Evolutionary conservation across 495 filamentous ascomycete genomes (phyloP), one percentile per base, ranked within the genome.

Genomic region (Penicillium paxilli): DNA sequence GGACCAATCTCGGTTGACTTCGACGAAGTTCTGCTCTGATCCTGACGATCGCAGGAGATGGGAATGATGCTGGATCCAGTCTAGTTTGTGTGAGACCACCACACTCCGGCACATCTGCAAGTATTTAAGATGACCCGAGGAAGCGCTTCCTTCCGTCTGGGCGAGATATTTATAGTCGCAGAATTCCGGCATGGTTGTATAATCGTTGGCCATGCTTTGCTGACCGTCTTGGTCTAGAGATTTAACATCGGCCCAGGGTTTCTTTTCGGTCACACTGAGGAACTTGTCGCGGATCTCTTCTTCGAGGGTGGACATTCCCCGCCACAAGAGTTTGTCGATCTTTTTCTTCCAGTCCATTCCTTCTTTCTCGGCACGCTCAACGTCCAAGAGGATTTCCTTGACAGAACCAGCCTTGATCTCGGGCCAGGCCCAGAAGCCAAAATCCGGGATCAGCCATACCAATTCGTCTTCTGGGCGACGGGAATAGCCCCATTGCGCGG

Each of bases 401-500:
- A 78, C 72, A 4, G 77, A 76, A 19, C 75, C 76, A 26, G 83
- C 68, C 50, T 76, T 72, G 40, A 75, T 68, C 22, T 82, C 70
- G 1, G 79, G 69, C 81, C 82, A 87, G 2, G 78, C 69, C 82
- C 83, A 89, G 69, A 80, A 85, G 59, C 78, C 76, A 67, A 88
- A 88, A 69, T 89, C 85, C 5, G 87, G 86, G 57, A 88, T 83
- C 0, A 85, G 56, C 79, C 86, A 88, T 44, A 69, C 59, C 33
- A 68, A 55, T 1, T 71, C 58, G 42, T 80, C 72, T 16, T 61
- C 49, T 14, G 51, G 35, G 26, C 47, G 51, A 9, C 76, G 74
- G 2, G 79, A 62, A 51, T 72, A 77, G 10, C 66, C 65, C 80
- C 78, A 82, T 16, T 74, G 65, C 1, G 72, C 65, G 22, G 68